Conservation (phyloP, 1,284 basidiomycete species). For the Phylloporus sp. region DNA sequence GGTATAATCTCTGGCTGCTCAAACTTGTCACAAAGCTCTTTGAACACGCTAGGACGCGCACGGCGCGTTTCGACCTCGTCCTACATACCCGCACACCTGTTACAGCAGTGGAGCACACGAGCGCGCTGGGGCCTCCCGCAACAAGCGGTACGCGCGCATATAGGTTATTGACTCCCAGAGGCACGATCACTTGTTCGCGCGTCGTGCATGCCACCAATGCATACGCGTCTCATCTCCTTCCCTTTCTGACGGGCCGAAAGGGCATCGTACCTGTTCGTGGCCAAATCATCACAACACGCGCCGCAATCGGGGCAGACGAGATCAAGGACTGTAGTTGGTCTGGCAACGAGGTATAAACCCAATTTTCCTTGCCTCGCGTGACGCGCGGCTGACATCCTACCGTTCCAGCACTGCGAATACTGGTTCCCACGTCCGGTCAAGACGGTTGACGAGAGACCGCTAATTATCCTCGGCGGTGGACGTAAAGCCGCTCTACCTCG, state of each 20-base stretch:
- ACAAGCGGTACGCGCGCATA: conserved; percentile 13
- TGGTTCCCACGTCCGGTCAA: conserved; percentile 78
- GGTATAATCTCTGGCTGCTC: conserved; percentile 78
- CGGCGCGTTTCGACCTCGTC: conserved; percentile 47
- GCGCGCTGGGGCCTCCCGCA: background rate
- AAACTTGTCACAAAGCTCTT: conserved; percentile 77
- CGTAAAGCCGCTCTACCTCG: conserved; percentile 53
- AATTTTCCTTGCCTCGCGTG: no score
- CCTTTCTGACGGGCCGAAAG: conserved; percentile 58
- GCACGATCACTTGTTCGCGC: conserved; percentile 60
- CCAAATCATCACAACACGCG: conserved; percentile 72
- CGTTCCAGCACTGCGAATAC: conserved; percentile 65
- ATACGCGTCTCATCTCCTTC: conserved; percentile 72
- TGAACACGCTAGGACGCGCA: conserved; percentile 46
- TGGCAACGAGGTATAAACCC: conserved; percentile 47
- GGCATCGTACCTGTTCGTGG: conserved; percentile 79
- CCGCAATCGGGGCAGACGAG: conserved; percentile 50
- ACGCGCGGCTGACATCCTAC: background rate
- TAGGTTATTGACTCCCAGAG: conserved; percentile 60
- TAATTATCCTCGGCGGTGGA: conserved; percentile 80
- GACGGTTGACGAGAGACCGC: conserved; percentile 48
- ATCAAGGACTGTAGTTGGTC: conserved; percentile 51
- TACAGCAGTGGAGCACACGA: conserved; percentile 45
- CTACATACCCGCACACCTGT: conserved; percentile 79
- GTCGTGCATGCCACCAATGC: conserved; percentile 85